Evolutionary conservation across 305 asterid species (phyloP).

Genomic region (Plantago lanceolata): DNA sequence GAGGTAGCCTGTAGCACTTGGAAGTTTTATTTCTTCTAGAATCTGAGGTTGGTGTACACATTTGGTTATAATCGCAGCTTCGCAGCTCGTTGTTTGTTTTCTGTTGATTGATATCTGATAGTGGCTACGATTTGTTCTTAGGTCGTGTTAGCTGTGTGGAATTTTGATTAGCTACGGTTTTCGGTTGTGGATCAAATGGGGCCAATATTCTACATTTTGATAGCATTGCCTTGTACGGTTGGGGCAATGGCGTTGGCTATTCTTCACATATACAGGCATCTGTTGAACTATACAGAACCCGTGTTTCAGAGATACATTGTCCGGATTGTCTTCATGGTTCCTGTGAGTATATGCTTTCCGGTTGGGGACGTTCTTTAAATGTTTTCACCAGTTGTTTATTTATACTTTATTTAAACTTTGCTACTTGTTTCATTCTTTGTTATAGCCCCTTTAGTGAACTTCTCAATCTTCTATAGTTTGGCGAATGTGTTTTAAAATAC

Average conservation of each 20-base stretch:
- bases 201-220: conserved; percentile 64
- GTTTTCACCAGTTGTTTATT: background rate
- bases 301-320: conserved; percentile 93
- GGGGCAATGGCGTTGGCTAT: conserved; percentile 80
- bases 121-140: conserved; percentile 18
- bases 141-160: conserved; percentile 24
- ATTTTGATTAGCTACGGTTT: background rate
- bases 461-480: background rate
- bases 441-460: background rate
- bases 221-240: conserved; percentile 84
- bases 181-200: conserved; percentile 48
- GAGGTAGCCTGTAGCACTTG: background rate
- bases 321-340: conserved; percentile 98
- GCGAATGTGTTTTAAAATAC: too few relatives aligned
- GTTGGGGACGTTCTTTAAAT: background rate
- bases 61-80: conserved; percentile 1
- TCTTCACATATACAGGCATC: conserved; percentile 76
- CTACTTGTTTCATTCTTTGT: background rate
- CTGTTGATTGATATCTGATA: conserved; percentile 9
- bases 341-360: conserved; percentile 52
- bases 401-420: background rate
- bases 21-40: background rate
- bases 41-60: conserved; percentile 26
- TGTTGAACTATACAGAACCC: conserved; percentile 96
- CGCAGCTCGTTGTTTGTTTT: conserved; percentile 1